Percentiles rank a stretch among this genome's conserved stretches.
Evolutionary conservation across 495 filamentous ascomycete species (phyloP).

Genomic region (Aspergillus kassunensis): DNA sequence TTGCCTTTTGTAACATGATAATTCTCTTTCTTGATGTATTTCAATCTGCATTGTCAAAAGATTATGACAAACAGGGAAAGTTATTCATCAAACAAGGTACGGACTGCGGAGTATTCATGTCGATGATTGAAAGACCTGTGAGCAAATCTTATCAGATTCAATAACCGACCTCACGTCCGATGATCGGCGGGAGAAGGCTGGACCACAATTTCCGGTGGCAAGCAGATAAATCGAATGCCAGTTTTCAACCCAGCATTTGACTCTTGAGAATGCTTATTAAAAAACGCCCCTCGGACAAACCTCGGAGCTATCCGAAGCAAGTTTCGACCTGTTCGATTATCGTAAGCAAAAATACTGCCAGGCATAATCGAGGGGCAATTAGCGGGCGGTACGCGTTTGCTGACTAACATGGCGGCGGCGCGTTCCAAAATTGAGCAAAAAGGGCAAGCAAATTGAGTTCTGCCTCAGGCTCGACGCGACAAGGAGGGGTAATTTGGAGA

Average conservation of each 20-base stretch:
- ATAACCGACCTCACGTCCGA: not conserved
- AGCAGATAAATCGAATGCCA: not conserved
- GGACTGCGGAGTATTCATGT: too few species aligned
- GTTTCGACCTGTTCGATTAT: not conserved
- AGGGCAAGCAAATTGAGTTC: not conserved
- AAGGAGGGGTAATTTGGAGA: not conserved
- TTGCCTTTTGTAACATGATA: too few species aligned
- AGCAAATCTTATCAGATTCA: conserved; percentile 6
- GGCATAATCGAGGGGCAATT: not conserved
- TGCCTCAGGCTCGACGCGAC: conserved; percentile 3
- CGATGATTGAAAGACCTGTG: too few species aligned
- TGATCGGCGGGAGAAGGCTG: not conserved
- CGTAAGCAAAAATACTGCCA: not conserved
- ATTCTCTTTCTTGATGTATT: too few species aligned
- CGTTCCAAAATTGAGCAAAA: not conserved
- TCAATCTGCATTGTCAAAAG: too few species aligned
- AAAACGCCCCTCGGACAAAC: not conserved
- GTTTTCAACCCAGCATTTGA: too few species aligned
- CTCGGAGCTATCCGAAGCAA: not conserved
- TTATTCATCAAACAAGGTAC: too few species aligned
- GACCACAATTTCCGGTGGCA: not conserved
- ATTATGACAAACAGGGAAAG: too few species aligned
- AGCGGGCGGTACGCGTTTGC: not conserved
- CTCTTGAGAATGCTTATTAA: not conserved
- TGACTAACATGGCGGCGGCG: not conserved